Conservation (phyloP, 1,284 basidiomycete species). For the Fistulinella cinereoalba region DNA sequence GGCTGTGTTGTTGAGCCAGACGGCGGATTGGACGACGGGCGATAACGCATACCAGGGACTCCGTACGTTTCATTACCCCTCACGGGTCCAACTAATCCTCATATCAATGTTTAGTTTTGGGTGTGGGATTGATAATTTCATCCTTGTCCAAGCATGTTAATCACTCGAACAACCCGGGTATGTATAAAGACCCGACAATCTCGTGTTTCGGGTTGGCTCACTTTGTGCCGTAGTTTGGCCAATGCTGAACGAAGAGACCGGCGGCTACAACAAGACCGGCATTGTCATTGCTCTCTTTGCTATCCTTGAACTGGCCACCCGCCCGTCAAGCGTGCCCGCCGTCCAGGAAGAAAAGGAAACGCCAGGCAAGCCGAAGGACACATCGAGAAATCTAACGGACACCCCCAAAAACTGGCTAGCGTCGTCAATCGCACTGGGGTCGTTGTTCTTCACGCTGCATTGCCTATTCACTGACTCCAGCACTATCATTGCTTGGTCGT, state of each 20-base stretch:
- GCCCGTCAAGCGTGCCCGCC: slow-evolving; percentile 28
- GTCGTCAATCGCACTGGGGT: slow-evolving; percentile 65
- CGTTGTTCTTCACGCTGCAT: slow-evolving; percentile 75
- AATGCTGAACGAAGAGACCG: slow-evolving; percentile 63
- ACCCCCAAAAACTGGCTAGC: slow-evolving; percentile 42
- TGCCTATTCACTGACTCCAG: slow-evolving; percentile 78
- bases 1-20: slow-evolving; percentile 49
- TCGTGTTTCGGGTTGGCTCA: background rate
- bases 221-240: slow-evolving; percentile 65
- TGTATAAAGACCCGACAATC: no score
- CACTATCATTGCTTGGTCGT: slow-evolving; percentile 87
- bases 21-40: slow-evolving; percentile 53
- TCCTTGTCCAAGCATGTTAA: slow-evolving; percentile 78
- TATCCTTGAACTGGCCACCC: slow-evolving; percentile 45
- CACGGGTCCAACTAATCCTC: background rate
- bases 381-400: slow-evolving; percentile 11
- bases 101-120: slow-evolving; percentile 47
- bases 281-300: slow-evolving; percentile 53
- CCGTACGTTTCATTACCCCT: slow-evolving; percentile 41
- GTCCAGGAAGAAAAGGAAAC: slow-evolving; percentile 14
- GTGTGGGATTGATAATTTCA: slow-evolving; percentile 65
- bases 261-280: slow-evolving; percentile 72
- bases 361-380: slow-evolving; percentile 4
- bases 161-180: slow-evolving; percentile 79
- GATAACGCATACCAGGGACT: slow-evolving; percentile 53